Evolutionary conservation across 345 rosid genomes (phyloP).

Genomic region (Dipteronia dyeriana): DNA sequence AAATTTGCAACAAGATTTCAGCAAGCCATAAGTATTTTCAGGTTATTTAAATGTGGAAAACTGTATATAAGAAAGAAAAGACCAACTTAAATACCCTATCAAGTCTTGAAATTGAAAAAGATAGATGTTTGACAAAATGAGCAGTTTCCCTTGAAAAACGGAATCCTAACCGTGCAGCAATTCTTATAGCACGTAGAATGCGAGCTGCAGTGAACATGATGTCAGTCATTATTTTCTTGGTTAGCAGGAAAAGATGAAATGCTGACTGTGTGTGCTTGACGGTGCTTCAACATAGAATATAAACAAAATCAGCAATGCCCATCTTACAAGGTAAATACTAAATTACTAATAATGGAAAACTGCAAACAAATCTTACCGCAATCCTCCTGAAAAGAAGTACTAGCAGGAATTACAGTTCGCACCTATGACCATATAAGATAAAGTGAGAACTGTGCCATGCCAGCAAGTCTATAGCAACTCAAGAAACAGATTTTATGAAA

Average conservation of each 20-base stretch:
- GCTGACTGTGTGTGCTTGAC: background rate
- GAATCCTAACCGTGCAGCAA: slow-evolving; percentile 78
- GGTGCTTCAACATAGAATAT: background rate
- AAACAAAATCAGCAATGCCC: background rate
- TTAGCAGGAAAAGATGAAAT: background rate
- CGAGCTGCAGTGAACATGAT: slow-evolving; percentile 62
- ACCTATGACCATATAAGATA: slow-evolving; percentile 41
- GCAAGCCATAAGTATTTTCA: slow-evolving; percentile 20
- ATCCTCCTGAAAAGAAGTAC: slow-evolving; percentile 71
- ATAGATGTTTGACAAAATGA: slow-evolving; percentile 59
- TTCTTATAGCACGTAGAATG: slow-evolving; percentile 74
- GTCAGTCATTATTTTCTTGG: slow-evolving; percentile 5
- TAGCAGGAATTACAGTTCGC: slow-evolving; percentile 60
- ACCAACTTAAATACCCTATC: slow-evolving; percentile 55
- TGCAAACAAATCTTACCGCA: slow-evolving; percentile 46
- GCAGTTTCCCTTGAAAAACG: slow-evolving; percentile 81
- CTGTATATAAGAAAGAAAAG: slow-evolving; percentile 10
- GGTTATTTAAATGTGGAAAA: slow-evolving; percentile 4
- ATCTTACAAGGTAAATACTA: background rate
- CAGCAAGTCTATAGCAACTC: slow-evolving; percentile 19
- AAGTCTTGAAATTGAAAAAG: slow-evolving; percentile 58
- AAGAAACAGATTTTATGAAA: slow-evolving; percentile 36
- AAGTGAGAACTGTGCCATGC: slow-evolving; percentile 17
- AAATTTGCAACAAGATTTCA: slow-evolving; percentile 21
- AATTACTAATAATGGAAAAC: background rate